Evolutionary conservation across 176 grass and related monocot genomes (phyloP).

Genomic region (Poa annua): DNA sequence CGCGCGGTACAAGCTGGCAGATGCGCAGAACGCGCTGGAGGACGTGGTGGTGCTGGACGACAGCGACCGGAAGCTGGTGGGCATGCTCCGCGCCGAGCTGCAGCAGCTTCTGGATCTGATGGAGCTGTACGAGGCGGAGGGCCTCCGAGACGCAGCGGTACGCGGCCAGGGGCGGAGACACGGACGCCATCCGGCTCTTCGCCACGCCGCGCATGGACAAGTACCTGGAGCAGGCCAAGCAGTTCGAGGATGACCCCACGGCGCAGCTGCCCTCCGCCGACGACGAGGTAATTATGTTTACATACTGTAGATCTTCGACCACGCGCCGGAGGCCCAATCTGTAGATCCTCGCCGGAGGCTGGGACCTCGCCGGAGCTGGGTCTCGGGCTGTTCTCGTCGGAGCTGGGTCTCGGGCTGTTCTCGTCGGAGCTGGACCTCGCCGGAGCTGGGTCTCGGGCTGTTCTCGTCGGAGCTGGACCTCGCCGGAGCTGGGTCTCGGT

Average conservation of each 20-base stretch:
- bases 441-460: too few species aligned
- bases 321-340: too few species aligned
- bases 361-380: too few species aligned
- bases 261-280: neutral
- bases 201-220: conserved; percentile 42
- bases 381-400: too few species aligned
- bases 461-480: too few species aligned
- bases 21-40: conserved; percentile 41
- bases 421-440: too few species aligned
- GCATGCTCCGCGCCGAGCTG: conserved; percentile 28
- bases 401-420: too few species aligned
- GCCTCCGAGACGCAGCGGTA: conserved; percentile 31
- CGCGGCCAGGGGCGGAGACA: conserved; percentile 22
- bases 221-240: conserved; percentile 12
- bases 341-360: too few species aligned
- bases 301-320: too few species aligned
- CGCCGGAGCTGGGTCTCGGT: too few species aligned
- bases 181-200: conserved; percentile 6
- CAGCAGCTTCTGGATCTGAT: conserved; percentile 4
- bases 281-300: too few species aligned
- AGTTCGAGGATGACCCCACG: neutral
- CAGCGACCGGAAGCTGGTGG: conserved; percentile 16
- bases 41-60: conserved; percentile 10
- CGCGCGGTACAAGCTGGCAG: conserved; percentile 6
- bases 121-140: conserved; percentile 11